These are phyloP conservation scores for Magnusiomyces suaveolens DNA, from an alignment of 1,139 yeast genomes.

Conservation along the genomic window DNA sequence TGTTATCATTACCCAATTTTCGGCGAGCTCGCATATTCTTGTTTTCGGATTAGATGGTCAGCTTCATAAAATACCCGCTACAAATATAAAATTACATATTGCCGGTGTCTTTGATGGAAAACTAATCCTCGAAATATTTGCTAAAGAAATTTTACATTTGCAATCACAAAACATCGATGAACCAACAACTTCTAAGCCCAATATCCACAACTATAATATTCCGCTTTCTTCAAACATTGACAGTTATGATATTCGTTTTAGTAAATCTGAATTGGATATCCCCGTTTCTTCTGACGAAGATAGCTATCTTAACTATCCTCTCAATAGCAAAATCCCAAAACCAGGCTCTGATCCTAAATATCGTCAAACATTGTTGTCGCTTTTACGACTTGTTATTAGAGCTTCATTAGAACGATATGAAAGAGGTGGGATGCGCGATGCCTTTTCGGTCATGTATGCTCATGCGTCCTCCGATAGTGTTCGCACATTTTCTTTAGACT, in stretches of 20 bases:
- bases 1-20: not conserved
- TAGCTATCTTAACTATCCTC: not conserved
- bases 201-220: not conserved
- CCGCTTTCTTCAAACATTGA: not conserved
- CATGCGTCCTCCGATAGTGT: constrained; percentile 7
- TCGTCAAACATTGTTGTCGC: not conserved
- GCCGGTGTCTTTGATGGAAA: not conserved
- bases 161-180: not conserved
- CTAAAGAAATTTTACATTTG: not conserved
- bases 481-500: constrained; percentile 2
- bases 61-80: not conserved
- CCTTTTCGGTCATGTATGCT: constrained; percentile 9
- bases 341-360: not conserved
- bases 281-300: not conserved
- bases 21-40: not conserved
- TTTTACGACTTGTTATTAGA: constrained; percentile 7
- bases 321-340: not conserved
- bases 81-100: not conserved
- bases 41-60: not conserved
- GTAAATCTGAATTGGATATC: not conserved
- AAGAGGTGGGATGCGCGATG: constrained; percentile 8
- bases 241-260: not conserved
- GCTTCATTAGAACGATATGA: constrained; percentile 7
- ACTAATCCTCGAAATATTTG: not conserved
- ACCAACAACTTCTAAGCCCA: not conserved